These are phyloP conservation scores for Endothia cerciana DNA, from an alignment of 2,329 filamentous ascomycete species.

Conservation along the genomic window DNA sequence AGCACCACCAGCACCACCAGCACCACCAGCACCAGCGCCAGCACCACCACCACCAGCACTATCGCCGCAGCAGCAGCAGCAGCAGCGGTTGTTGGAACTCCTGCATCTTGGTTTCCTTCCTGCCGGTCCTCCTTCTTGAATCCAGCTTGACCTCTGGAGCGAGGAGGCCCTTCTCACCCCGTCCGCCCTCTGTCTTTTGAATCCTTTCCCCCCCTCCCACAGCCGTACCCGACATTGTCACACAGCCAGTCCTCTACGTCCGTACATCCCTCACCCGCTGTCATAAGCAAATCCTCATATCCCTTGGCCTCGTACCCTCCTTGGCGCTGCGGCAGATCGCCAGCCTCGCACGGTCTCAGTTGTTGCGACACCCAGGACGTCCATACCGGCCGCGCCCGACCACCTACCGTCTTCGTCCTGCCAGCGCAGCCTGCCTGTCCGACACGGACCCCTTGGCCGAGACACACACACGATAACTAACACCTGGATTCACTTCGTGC, in stretches of 20 bases:
- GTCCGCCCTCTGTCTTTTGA: too few species aligned
- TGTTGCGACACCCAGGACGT: neutral
- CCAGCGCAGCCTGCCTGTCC: constrained; percentile 9
- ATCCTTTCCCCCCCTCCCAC: too few species aligned
- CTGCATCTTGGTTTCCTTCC: too few species aligned
- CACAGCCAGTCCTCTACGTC: neutral
- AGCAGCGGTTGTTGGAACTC: too few species aligned
- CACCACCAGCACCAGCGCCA: too few species aligned
- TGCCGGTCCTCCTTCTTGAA: too few species aligned
- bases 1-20: too few species aligned
- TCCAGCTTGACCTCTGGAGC: too few species aligned
- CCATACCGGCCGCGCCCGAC: neutral
- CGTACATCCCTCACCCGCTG: neutral
- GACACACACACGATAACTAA: neutral
- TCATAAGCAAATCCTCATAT: neutral
- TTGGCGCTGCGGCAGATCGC: neutral
- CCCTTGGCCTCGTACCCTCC: neutral
- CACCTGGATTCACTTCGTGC: constrained; percentile 25
- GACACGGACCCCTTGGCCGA: neutral
- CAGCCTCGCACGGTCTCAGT: neutral
- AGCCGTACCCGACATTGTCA: neutral
- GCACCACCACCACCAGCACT: too few species aligned
- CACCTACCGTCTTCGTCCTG: constrained; percentile 3
- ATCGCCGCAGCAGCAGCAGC: too few species aligned
- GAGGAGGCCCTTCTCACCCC: too few species aligned